Percentiles rank a stretch among this genome's conserved stretches.
phyloP scores from a whole-genome alignment of 495 filamentous ascomycete species.

The Neurospora sp. region DNA sequence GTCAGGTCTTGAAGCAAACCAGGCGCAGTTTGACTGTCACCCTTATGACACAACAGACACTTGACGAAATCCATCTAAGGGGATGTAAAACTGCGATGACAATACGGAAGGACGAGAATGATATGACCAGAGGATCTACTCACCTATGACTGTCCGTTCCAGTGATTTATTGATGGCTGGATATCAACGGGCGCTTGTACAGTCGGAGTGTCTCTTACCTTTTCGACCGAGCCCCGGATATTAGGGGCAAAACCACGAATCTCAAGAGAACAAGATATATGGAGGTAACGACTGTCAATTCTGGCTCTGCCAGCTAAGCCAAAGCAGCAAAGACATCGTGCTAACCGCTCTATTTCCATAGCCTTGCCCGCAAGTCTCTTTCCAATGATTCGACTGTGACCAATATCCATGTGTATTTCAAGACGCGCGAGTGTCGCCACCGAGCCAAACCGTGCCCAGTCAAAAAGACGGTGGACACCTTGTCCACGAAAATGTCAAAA shows the following conservation, averaged over 20 bases:
- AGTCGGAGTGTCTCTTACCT: background rate
- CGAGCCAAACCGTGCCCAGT: too few relatives aligned
- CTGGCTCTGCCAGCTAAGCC: too few relatives aligned
- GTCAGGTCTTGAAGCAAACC: background rate
- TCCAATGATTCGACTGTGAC: too few relatives aligned
- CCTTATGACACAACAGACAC: background rate
- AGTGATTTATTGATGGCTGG: background rate
- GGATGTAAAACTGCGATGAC: background rate
- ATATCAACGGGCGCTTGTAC: background rate
- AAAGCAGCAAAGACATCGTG: too few relatives aligned
- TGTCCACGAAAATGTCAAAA: too few relatives aligned
- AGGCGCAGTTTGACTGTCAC: background rate
- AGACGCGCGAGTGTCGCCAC: too few relatives aligned
- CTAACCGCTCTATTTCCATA: too few relatives aligned
- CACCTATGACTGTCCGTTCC: background rate
- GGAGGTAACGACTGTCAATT: background rate
- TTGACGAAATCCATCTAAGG: background rate
- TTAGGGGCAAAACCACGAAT: background rate
- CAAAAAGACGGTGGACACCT: too few relatives aligned
- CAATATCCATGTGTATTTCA: too few relatives aligned
- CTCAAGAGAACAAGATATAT: rapidly evolving
- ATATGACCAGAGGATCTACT: rapidly evolving
- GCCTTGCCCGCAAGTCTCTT: too few relatives aligned
- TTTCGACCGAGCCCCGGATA: background rate
- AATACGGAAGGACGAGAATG: rapidly evolving